Conservation (phyloP, 225 moss, liverwort and hornwort species). For the Antitrichia curtipendula region DNA sequence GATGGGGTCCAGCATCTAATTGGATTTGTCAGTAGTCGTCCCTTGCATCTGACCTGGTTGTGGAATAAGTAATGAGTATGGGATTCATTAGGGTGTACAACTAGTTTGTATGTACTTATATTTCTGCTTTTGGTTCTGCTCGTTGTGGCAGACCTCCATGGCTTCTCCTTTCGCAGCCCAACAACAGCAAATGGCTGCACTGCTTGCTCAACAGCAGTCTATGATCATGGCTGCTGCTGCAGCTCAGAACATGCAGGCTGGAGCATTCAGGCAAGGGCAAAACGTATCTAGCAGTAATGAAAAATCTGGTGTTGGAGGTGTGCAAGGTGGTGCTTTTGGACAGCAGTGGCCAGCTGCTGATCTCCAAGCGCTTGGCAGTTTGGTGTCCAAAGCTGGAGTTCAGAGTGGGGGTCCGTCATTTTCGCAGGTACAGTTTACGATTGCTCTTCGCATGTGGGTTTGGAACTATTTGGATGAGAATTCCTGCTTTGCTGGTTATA, state of each 20-base stretch:
- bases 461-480: not conserved
- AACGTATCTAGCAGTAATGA: constrained; percentile 18
- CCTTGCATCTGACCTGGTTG: not conserved
- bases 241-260: constrained; percentile 47
- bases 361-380: constrained; percentile 31
- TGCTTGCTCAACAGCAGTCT: constrained; percentile 60
- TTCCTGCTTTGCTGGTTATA: not conserved
- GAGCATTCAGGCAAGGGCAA: constrained; percentile 29
- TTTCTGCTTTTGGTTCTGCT: not conserved
- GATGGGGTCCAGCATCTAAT: not conserved
- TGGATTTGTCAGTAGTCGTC: not conserved
- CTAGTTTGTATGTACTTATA: not conserved
- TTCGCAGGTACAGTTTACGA: constrained; percentile 20
- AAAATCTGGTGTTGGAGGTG: constrained; percentile 13
- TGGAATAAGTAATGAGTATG: not conserved
- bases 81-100: not conserved
- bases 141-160: constrained; percentile 38
- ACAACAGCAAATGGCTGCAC: constrained; percentile 69
- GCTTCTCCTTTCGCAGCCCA: constrained; percentile 42
- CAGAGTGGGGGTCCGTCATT: constrained; percentile 41
- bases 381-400: constrained; percentile 23
- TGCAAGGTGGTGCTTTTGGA: constrained; percentile 27
- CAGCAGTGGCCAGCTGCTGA: constrained; percentile 50
- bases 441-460: not conserved
- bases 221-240: constrained; percentile 61